A percentile compares a stretch with the other conserved stretches of the same genome.
Evolutionary conservation across 2,329 filamentous ascomycete species (phyloP).

Genomic region (Botrytis porri): DNA sequence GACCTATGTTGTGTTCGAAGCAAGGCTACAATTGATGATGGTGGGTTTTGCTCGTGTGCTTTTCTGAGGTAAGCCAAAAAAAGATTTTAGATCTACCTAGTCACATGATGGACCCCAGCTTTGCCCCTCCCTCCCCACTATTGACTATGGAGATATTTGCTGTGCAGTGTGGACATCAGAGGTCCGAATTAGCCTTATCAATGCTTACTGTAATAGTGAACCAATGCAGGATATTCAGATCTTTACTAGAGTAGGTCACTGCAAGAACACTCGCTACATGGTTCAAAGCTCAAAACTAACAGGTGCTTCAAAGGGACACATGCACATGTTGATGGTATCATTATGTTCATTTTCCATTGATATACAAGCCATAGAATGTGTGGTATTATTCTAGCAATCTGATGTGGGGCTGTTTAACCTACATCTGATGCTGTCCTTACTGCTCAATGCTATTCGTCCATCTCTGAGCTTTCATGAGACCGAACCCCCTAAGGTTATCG

Average conservation of each 20-base stretch:
- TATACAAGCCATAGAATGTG: conserved; percentile 19
- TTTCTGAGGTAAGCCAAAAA: not conserved
- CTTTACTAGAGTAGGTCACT: no score
- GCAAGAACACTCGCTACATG: not conserved
- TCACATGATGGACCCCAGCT: conserved; percentile 11
- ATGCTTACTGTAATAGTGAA: not conserved
- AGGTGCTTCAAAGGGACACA: not conserved
- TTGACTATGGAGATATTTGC: not conserved
- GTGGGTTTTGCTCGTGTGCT: conserved; percentile 17
- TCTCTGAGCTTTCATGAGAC: conserved; percentile 15
- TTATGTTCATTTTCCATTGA: not conserved
- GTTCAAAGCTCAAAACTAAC: not conserved
- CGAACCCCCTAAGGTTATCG: conserved; percentile 25
- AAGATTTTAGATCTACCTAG: conserved; percentile 9
- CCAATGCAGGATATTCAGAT: not conserved
- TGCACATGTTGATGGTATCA: not conserved
- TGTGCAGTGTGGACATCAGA: not conserved
- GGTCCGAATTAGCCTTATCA: not conserved
- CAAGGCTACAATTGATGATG: not conserved
- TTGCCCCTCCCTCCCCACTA: conserved; percentile 7
- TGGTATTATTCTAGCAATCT: conserved; percentile 20
- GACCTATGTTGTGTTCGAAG: not conserved
- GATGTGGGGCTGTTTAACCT: conserved; percentile 35
- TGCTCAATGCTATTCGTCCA: conserved; percentile 22
- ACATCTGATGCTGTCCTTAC: conserved; percentile 29